These are phyloP conservation scores for Kodamaea sagamina DNA, from an alignment of 805 yeast species.

Conservation along the genomic window DNA sequence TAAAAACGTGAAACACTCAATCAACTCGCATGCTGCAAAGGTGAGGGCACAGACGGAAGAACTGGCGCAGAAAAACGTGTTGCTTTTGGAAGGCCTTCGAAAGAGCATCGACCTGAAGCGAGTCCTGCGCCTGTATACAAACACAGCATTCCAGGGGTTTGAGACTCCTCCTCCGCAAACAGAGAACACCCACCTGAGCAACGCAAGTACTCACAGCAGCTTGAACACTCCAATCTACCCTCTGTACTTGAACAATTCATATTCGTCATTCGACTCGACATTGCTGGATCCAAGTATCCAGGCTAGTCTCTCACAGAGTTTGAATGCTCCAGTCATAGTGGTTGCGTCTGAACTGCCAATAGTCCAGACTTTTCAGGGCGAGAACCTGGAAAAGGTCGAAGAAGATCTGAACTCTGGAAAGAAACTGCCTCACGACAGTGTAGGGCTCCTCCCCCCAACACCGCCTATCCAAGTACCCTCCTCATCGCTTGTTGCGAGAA, in stretches of 20 bases:
- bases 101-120: constrained; percentile 40
- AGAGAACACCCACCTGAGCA: not conserved
- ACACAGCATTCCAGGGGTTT: constrained; percentile 8
- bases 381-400: not conserved
- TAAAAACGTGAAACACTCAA: constrained; percentile 30
- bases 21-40: constrained; percentile 27
- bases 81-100: constrained; percentile 34
- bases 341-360: constrained; percentile 6
- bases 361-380: not conserved
- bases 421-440: not conserved
- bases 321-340: constrained; percentile 11
- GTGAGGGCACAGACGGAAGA: constrained; percentile 21
- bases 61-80: constrained; percentile 21
- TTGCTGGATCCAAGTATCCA: constrained; percentile 22
- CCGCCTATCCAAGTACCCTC: constrained; percentile 4
- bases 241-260: constrained; percentile 21
- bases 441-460: not conserved
- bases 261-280: constrained; percentile 30
- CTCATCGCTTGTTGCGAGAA: constrained; percentile 23
- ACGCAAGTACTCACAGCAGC: not conserved
- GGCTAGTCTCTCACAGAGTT: constrained; percentile 12
- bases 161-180: constrained; percentile 1
- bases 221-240: not conserved
- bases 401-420: not conserved
- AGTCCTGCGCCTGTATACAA: constrained; percentile 13